Conservation (phyloP, 768 basidiomycete species). For the Mycena crocata region DNA sequence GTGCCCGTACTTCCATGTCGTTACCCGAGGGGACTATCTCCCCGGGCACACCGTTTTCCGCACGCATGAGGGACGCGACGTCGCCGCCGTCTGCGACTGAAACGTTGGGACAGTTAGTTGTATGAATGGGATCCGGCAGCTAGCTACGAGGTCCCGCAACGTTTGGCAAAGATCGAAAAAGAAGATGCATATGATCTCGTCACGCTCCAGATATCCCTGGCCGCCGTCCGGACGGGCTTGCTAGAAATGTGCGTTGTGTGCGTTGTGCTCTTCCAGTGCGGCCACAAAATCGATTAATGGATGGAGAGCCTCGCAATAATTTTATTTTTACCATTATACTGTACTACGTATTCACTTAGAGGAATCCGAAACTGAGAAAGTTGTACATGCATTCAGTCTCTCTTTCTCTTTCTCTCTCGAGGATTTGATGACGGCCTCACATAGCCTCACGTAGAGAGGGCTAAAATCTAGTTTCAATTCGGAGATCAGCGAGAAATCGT, state of each 20-base stretch:
- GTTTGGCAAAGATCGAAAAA: slow-evolving; percentile 3
- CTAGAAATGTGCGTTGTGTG: slow-evolving; percentile 11
- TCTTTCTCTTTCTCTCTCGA: too few species aligned
- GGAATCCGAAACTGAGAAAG: too few species aligned
- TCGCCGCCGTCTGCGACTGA: too few species aligned
- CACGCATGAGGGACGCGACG: slow-evolving; percentile 1
- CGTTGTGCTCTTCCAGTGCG: slow-evolving; percentile 7
- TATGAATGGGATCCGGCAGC: slow-evolving; percentile 11
- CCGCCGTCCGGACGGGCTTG: background rate
- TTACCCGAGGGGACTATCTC: background rate
- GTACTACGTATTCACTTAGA: too few species aligned
- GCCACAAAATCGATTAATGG: slow-evolving; percentile 10
- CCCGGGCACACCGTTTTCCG: slow-evolving; percentile 12
- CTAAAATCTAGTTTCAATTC: too few species aligned
- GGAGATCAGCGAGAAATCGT: too few species aligned
- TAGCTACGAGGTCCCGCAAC: background rate
- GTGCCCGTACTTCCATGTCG: slow-evolving; percentile 15
- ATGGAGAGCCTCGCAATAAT: too few species aligned
- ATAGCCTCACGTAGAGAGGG: too few species aligned
- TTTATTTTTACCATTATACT: too few species aligned
- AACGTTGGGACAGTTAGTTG: too few species aligned
- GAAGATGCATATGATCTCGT: slow-evolving; percentile 10
- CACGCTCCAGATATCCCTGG: slow-evolving; percentile 7
- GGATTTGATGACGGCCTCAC: too few species aligned
- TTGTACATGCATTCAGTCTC: too few species aligned